phyloP scores from a whole-genome alignment of 1,284 basidiomycete genomes.

The Abortiporus biennis region DNA sequence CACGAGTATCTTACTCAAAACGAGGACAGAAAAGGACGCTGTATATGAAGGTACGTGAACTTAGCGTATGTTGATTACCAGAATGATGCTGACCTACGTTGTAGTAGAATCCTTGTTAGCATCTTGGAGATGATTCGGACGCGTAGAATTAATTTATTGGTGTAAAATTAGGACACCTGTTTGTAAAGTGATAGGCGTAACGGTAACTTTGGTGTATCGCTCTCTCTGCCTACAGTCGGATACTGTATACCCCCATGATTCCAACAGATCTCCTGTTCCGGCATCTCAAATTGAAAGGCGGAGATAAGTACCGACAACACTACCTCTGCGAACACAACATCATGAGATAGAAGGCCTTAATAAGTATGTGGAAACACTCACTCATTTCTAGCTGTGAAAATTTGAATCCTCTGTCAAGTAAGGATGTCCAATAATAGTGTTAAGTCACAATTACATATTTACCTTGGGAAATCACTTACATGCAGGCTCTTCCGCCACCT shows the following conservation, averaged over 20 bases:
- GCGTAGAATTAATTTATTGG: too few relatives aligned
- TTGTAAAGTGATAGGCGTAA: neutral
- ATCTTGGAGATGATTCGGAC: too few relatives aligned
- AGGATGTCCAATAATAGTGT: neutral
- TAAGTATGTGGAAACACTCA: constrained; percentile 16
- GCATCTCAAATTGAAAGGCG: constrained; percentile 12
- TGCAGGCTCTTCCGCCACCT: constrained; percentile 26
- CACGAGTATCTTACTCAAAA: too few relatives aligned
- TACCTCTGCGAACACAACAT: constrained; percentile 9
- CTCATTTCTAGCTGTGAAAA: constrained; percentile 30
- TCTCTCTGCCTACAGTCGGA: constrained; percentile 8
- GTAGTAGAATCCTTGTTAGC: too few relatives aligned
- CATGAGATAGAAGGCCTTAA: neutral
- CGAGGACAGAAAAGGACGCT: too few relatives aligned
- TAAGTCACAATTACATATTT: neutral
- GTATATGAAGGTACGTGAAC: too few relatives aligned
- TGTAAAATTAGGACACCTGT: too few relatives aligned
- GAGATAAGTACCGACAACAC: constrained; percentile 11
- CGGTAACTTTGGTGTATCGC: neutral
- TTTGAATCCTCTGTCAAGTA: constrained; percentile 23
- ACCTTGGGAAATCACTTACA: constrained; percentile 8
- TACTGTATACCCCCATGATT: constrained; percentile 10
- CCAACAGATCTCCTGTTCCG: constrained; percentile 12
- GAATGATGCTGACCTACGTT: too few relatives aligned
- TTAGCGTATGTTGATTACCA: too few relatives aligned